Conservation (phyloP, 2,329 filamentous ascomycete genomes). For the Hypomyces rosellus region DNA sequence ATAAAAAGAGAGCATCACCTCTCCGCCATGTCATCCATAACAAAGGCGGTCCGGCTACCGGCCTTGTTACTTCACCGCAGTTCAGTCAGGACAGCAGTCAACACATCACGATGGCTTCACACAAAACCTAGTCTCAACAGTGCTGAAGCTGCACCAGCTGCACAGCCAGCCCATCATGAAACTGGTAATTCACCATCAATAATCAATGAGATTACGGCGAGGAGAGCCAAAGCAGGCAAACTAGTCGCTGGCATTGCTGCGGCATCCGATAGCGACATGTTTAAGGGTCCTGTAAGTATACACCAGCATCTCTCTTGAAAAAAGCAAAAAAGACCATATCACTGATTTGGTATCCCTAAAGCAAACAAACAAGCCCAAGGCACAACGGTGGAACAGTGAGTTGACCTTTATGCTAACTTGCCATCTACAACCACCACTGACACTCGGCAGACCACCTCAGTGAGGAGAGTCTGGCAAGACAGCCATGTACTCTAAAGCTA, state of each 20-base stretch:
- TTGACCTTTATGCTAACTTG: constrained; percentile 17
- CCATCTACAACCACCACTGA: not conserved
- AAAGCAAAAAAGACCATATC: not conserved
- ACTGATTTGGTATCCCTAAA: constrained; percentile 10
- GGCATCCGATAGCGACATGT: constrained; percentile 71
- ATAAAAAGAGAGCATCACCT: no score
- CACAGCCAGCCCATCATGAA: constrained; percentile 19
- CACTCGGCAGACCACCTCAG: constrained; percentile 47
- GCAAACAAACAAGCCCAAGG: constrained; percentile 58
- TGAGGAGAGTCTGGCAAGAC: constrained; percentile 52
- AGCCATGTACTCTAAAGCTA: constrained; percentile 70
- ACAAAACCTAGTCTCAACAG: constrained; percentile 15
- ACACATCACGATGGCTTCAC: constrained; percentile 13
- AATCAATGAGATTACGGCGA: constrained; percentile 25
- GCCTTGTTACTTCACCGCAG: constrained; percentile 1
- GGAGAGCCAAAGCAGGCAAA: constrained; percentile 62
- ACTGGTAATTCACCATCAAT: constrained; percentile 19
- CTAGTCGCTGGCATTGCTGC: constrained; percentile 72
- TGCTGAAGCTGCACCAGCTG: constrained; percentile 20
- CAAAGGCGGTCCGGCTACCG: constrained; percentile 17
- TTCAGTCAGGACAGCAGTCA: constrained; percentile 1
- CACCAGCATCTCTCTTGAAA: not conserved
- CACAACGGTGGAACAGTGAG: constrained; percentile 81
- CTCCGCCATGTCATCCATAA: constrained; percentile 15
- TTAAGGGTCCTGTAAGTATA: constrained; percentile 62